phyloP scores from a whole-genome alignment of 306 rosid genomes.

The Ormosia emarginata region DNA sequence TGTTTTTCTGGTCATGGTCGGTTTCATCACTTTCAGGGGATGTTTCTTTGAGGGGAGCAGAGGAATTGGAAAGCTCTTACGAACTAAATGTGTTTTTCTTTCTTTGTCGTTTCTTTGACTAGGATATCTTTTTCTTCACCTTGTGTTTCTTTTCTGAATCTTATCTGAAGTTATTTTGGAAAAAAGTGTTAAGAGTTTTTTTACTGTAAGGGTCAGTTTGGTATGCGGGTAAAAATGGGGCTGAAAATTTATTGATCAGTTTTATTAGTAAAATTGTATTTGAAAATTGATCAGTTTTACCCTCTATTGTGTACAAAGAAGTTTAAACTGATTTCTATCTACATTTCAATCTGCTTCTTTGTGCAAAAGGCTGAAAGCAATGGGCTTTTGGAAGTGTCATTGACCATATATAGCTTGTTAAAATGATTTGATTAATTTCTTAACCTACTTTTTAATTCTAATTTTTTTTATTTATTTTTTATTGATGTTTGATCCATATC shows the following conservation, averaged over 20 bases:
- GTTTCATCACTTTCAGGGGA: not conserved
- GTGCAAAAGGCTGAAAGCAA: not conserved
- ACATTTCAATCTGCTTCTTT: not conserved
- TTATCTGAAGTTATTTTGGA: not conserved
- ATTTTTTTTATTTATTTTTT: no score
- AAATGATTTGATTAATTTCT: not conserved
- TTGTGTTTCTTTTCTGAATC: not conserved
- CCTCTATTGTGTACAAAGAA: not conserved
- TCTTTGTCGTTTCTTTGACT: not conserved
- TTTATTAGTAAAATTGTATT: not conserved
- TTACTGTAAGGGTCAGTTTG: not conserved
- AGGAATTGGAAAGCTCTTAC: not conserved
- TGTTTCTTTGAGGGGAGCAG: not conserved
- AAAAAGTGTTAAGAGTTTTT: not conserved
- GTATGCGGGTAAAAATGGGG: not conserved
- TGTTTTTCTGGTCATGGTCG: not conserved
- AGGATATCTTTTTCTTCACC: not conserved
- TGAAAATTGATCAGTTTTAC: not conserved
- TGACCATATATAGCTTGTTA: not conserved
- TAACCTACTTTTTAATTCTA: not conserved
- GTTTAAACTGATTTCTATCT: not conserved
- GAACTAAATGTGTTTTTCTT: not conserved
- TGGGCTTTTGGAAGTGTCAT: not conserved
- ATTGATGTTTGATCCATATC: no score
- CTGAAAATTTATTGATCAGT: not conserved